Base-by-base conservation (phyloP, 768 basidiomycete species). In the Jaapia argillacea region DNA sequence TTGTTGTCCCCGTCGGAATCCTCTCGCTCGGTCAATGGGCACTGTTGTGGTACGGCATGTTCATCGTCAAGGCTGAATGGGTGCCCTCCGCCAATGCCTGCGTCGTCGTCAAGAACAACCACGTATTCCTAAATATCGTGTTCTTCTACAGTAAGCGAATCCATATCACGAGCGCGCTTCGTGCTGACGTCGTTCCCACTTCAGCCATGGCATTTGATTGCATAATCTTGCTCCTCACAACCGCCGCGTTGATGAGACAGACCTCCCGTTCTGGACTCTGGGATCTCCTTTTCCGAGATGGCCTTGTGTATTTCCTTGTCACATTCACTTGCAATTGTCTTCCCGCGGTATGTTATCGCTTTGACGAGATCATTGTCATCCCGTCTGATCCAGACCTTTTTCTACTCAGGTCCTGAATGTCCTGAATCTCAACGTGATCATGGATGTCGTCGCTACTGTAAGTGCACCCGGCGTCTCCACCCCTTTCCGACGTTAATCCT, bases 141-240 rank as follows among this genome's bases (percentile, higher is more conserved):
- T 85, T 81, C 60, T 81, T 84, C 58, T 80, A 73, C 56, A 86
- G 83, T 81, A 53, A 41, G 77, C 68, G 16, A 16, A 22, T 13
- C 40, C 24, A 22, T 6, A 20, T 36, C 16, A 41, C 28, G 6
- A 10, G 36, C 6, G 21, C 31, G 26, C 46, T 47, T 36, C 44
- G 40, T 24, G 27, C 24, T 38, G 31, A 47, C 41, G 22, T 41
- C n/a, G 26, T 25, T 44, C 28, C n/a, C n/a, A n/a, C n/a, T 36
- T 3, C 36, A 84, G 82, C 82, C 3, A 82, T 84, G 79, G 72
- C 60, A 23, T 84, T 83, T 51, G 81, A 84, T 51, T 67, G 81
- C 24, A 58, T 72, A 28, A 78, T 84, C 47, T 62, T 82, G 20
- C 50, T 68, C 10, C 70, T 77, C 48, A 80, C 78, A 1, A 65